Percentiles rank a stretch among this genome's conserved stretches.
These are phyloP conservation scores for Aspergillus alliaceus DNA, from an alignment of 2,329 filamentous ascomycete species.

Conservation along the genomic window DNA sequence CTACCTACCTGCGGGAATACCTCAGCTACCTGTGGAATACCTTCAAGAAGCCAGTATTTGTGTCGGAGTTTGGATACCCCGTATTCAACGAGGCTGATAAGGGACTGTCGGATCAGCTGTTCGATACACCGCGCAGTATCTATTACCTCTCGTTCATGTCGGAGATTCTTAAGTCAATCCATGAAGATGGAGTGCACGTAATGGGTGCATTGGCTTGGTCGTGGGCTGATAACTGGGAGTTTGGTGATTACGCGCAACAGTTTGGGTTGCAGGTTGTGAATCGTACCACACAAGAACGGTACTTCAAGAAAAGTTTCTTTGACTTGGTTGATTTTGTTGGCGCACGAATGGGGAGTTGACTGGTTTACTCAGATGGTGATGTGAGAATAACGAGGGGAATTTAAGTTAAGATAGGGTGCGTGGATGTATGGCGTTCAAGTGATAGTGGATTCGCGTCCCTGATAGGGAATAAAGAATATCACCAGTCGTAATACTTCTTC, in stretches of 20 bases:
- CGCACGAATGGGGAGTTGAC: too few species aligned
- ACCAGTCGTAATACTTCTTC: too few species aligned
- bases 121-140: slow-evolving; percentile 53
- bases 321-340: slow-evolving; percentile 54
- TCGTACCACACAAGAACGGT: slow-evolving; percentile 48
- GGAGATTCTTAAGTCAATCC: slow-evolving; percentile 57
- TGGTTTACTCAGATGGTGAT: too few species aligned
- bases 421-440: too few species aligned
- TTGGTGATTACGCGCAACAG: slow-evolving; percentile 50
- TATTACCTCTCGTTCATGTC: slow-evolving; percentile 59
- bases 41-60: slow-evolving; percentile 49
- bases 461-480: too few species aligned
- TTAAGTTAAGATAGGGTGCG: too few species aligned
- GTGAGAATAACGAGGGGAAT: too few species aligned
- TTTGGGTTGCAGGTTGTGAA: slow-evolving; percentile 62
- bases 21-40: slow-evolving; percentile 62
- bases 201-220: slow-evolving; percentile 57
- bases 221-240: slow-evolving; percentile 55
- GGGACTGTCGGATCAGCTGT: slow-evolving; percentile 51
- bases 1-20: slow-evolving; percentile 46
- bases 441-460: too few species aligned
- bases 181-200: slow-evolving; percentile 57
- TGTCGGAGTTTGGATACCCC: slow-evolving; percentile 58
- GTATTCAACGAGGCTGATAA: slow-evolving; percentile 49
- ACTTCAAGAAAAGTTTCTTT: slow-evolving; percentile 61